Conservation (phyloP, 73 alveolate genomes). For the Tetrahymena borealis region DNA sequence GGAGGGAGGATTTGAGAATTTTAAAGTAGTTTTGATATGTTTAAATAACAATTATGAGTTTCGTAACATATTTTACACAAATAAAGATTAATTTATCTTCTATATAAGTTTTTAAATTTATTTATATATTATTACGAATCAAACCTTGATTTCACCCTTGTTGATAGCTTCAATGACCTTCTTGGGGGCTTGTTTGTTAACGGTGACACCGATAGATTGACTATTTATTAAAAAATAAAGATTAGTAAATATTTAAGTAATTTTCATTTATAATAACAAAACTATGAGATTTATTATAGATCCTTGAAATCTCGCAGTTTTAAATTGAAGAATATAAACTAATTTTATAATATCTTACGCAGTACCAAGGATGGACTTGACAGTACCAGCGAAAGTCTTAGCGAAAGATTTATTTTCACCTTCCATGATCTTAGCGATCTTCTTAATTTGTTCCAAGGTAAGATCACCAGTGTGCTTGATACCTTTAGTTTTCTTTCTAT, state of each 20-base stretch:
- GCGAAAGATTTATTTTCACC: constrained; percentile 44
- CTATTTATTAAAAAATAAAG: background rate
- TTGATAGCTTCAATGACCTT: background rate
- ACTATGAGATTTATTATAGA: too few relatives aligned
- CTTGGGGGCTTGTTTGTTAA: background rate
- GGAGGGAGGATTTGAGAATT: background rate
- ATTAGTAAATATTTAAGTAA: background rate
- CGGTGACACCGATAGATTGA: background rate
- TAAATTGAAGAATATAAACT: too few relatives aligned
- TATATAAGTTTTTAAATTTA: background rate
- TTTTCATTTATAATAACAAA: too few relatives aligned
- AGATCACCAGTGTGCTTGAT: constrained; percentile 61
- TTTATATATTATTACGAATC: background rate
- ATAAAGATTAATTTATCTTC: background rate
- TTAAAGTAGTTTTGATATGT: background rate
- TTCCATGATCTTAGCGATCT: constrained; percentile 35
- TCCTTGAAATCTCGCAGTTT: too few relatives aligned
- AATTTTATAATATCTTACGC: background rate
- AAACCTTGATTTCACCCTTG: background rate
- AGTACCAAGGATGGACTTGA: constrained; percentile 55
- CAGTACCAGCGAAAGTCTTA: constrained; percentile 53
- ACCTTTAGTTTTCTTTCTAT: constrained; percentile 58
- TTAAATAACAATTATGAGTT: background rate
- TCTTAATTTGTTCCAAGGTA: constrained; percentile 50
- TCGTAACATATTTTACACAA: constrained; percentile 1